Evolutionary conservation across 805 yeast species (phyloP).

Genomic region (Millerozyma acaciae): DNA sequence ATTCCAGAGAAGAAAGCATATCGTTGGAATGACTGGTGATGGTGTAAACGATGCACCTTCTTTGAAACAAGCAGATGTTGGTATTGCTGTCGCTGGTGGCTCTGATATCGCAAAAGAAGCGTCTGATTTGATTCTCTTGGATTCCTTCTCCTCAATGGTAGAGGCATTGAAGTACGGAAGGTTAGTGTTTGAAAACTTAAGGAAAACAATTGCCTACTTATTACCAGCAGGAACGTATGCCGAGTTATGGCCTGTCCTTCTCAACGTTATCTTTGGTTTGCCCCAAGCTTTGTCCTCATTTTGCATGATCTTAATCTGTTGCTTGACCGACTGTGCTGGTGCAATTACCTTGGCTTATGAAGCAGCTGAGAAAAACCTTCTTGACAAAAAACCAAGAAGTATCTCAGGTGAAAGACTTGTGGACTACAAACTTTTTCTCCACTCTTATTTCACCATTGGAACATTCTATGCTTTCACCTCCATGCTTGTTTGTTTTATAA

Average conservation of each 20-base stretch:
- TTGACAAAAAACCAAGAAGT: slow-evolving; percentile 40
- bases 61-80: slow-evolving; percentile 32
- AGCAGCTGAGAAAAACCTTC: slow-evolving; percentile 38
- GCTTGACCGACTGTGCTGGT: slow-evolving; percentile 44
- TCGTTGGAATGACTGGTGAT: slow-evolving; percentile 36
- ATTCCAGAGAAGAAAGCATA: slow-evolving; percentile 30
- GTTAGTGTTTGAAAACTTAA: slow-evolving; percentile 47
- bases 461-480: slow-evolving; percentile 38
- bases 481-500: slow-evolving; percentile 36
- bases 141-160: slow-evolving; percentile 23
- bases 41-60: slow-evolving; percentile 36
- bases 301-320: slow-evolving; percentile 48
- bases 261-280: slow-evolving; percentile 45
- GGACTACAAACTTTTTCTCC: slow-evolving; percentile 34
- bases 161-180: slow-evolving; percentile 40
- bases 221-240: slow-evolving; percentile 52
- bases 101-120: slow-evolving; percentile 38
- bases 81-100: slow-evolving; percentile 26
- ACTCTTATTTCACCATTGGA: slow-evolving; percentile 43
- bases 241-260: slow-evolving; percentile 48
- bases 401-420: slow-evolving; percentile 39
- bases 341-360: slow-evolving; percentile 45
- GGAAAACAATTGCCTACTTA: slow-evolving; percentile 43
- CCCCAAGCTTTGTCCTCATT: slow-evolving; percentile 49
- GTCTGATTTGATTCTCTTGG: slow-evolving; percentile 28